Conservation (phyloP, 768 basidiomycete species). For the Kwoniella sp. region DNA sequence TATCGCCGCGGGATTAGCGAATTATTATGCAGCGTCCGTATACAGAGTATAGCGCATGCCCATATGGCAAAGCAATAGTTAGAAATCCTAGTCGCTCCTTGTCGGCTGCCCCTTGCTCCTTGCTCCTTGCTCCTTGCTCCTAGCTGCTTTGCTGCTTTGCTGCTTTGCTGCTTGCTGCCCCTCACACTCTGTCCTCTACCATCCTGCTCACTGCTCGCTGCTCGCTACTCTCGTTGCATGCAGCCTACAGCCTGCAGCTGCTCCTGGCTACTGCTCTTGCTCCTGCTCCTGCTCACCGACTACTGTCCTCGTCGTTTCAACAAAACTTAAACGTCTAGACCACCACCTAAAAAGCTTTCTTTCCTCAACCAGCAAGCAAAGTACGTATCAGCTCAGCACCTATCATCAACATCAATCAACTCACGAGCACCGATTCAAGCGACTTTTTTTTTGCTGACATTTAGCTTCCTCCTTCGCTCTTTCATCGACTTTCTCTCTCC, state of each 20-base stretch:
- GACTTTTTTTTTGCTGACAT: conserved; percentile 1
- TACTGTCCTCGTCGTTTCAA: conserved; percentile 1
- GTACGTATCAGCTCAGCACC: conserved; percentile 17
- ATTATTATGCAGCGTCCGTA: neutral
- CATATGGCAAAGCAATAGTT: no score
- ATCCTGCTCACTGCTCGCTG: neutral
- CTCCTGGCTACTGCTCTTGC: conserved; percentile 11
- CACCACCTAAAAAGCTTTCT: neutral
- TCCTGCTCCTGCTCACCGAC: neutral
- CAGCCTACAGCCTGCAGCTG: neutral
- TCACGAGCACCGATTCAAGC: conserved; percentile 14
- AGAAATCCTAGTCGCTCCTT: no score
- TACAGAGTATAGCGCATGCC: no score
- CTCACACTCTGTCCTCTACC: neutral
- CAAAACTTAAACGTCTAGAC: neutral
- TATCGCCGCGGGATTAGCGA: conserved; percentile 27
- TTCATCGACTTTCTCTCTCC: conserved; percentile 7
- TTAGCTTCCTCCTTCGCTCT: neutral
- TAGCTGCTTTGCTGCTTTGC: neutral
- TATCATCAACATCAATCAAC: conserved; percentile 8
- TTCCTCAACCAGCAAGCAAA: conserved; percentile 35
- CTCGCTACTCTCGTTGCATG: neutral
- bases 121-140: no score
- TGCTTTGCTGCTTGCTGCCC: neutral
- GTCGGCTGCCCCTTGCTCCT: no score